Conservation (phyloP, 2,329 filamentous ascomycete species). For the Fusarium sp. region DNA sequence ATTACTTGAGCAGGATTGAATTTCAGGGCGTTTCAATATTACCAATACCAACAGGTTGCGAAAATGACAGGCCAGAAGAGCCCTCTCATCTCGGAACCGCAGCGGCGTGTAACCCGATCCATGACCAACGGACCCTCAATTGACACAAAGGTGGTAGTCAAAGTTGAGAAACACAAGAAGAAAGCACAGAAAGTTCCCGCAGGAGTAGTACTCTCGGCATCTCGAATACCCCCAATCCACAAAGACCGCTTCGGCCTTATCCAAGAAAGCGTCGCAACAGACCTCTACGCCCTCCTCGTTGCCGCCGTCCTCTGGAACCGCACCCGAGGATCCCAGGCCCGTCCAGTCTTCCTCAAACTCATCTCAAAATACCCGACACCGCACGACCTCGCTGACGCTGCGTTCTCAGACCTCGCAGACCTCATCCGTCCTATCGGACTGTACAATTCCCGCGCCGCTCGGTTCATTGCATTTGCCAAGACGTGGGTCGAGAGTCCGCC, state of each 20-base stretch:
- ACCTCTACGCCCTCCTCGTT: conserved; percentile 26
- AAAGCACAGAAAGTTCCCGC: rapidly evolving
- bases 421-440: conserved; percentile 31
- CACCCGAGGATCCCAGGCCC: conserved; percentile 29
- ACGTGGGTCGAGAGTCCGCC: conserved; percentile 23
- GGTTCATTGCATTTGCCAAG: conserved; percentile 33
- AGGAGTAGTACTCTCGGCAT: not conserved
- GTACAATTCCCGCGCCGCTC: conserved; percentile 30
- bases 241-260: conserved; percentile 21
- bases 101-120: conserved; percentile 16
- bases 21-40: not conserved
- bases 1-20: too few relatives aligned
- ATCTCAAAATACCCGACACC: conserved; percentile 10
- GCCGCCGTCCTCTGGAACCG: conserved; percentile 38
- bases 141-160: not conserved
- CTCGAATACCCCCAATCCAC: conserved; percentile 10
- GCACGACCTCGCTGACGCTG: conserved; percentile 4
- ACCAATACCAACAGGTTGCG: rapidly evolving
- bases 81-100: rapidly evolving
- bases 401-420: conserved; percentile 7
- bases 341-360: not conserved
- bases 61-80: not conserved
- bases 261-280: conserved; percentile 25
- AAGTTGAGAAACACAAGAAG: not conserved
- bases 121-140: not conserved